phyloP scores from a whole-genome alignment of 164 flowering plant genomes.

The Vitis vinifera region ASM3070453v1 NC_081820.1:24465501-24466000 shows the following conservation, averaged over 20 bases:
- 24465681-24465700: constrained; percentile 19
- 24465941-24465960: too few relatives aligned
- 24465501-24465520: too few relatives aligned
- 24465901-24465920: not conserved
- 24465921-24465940: not conserved
- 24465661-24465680: constrained; percentile 34
- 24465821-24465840: too few relatives aligned
- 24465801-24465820: not conserved
- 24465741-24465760: not conserved
- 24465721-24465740: constrained; percentile 10
- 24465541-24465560: not conserved
- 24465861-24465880: too few relatives aligned
- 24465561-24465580: constrained; percentile 49
- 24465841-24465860: too few relatives aligned
- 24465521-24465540: not conserved
- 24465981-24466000: too few relatives aligned
- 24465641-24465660: constrained; percentile 28
- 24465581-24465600: constrained; percentile 46
- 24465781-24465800: not conserved
- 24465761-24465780: not conserved
- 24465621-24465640: constrained; percentile 51
- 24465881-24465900: too few relatives aligned
- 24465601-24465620: constrained; percentile 49
- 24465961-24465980: too few relatives aligned
- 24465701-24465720: constrained; percentile 8